A percentile compares a stretch with the other conserved stretches of the same genome.
Evolutionary conservation across 1,284 basidiomycete genomes (phyloP).

Genomic region (Fomitopsis pinicola): DNA sequence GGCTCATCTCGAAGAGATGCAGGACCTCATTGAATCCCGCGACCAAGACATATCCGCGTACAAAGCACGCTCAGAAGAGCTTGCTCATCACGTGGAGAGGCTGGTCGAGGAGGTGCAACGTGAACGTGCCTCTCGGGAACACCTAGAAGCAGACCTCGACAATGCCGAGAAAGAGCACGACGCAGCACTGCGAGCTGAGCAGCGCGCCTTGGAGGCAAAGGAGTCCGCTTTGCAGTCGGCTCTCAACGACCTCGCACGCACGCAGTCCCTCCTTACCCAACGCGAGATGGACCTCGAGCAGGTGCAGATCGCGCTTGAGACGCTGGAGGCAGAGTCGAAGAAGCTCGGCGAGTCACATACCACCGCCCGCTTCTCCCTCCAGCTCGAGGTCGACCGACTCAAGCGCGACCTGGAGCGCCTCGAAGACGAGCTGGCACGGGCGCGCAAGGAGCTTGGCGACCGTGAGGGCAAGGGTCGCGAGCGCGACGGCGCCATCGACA

Average conservation of each 20-base stretch:
- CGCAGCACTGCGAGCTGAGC: slow-evolving; percentile 50
- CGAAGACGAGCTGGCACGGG: slow-evolving; percentile 77
- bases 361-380: slow-evolving; percentile 81
- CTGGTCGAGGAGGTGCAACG: slow-evolving; percentile 62
- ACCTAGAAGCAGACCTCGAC: slow-evolving; percentile 50
- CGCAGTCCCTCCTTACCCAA: slow-evolving; percentile 57
- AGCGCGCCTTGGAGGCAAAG: slow-evolving; percentile 60
- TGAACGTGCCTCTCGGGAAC: slow-evolving; percentile 54
- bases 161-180: slow-evolving; percentile 57
- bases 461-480: slow-evolving; percentile 63
- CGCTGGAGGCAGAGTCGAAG: slow-evolving; percentile 63
- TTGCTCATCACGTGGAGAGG: slow-evolving; percentile 72
- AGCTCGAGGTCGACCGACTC: slow-evolving; percentile 87
- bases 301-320: slow-evolving; percentile 71
- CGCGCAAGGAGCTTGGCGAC: slow-evolving; percentile 70
- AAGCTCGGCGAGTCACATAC: slow-evolving; percentile 79
- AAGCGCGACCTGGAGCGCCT: slow-evolving; percentile 80
- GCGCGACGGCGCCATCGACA: slow-evolving; percentile 67
- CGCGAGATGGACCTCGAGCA: slow-evolving; percentile 71
- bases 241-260: slow-evolving; percentile 55
- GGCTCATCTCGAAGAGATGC: slow-evolving; percentile 57
- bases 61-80: slow-evolving; percentile 67
- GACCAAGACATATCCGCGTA: slow-evolving; percentile 57
- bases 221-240: slow-evolving; percentile 61
- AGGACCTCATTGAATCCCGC: slow-evolving; percentile 56